These are phyloP conservation scores for Peltaster fructicola DNA, from an alignment of 2,329 filamentous ascomycete genomes.

Conservation along the genomic window DNA sequence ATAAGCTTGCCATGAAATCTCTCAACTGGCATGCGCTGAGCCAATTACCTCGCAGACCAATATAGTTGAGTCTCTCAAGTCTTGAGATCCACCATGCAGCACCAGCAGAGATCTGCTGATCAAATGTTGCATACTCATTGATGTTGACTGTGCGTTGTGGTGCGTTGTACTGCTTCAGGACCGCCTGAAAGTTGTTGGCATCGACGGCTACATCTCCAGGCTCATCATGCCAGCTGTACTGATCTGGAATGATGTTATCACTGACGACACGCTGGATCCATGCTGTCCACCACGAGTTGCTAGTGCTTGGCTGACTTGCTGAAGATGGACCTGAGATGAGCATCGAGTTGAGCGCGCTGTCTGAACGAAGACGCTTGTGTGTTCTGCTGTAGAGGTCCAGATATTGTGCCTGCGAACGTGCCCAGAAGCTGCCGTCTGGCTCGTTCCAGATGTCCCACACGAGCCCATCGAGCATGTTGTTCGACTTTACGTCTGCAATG, in stretches of 20 bases:
- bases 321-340: constrained; percentile 24
- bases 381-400: constrained; percentile 25
- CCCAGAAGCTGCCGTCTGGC: constrained; percentile 28
- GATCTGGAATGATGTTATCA: constrained; percentile 25
- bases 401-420: constrained; percentile 22
- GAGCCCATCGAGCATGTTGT: constrained; percentile 21
- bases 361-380: constrained; percentile 22
- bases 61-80: constrained; percentile 27
- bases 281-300: constrained; percentile 25
- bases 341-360: constrained; percentile 6
- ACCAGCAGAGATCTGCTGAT: constrained; percentile 25
- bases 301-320: constrained; percentile 16
- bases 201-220: too few relatives aligned
- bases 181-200: constrained; percentile 11
- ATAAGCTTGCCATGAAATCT: constrained; percentile 27
- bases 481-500: constrained; percentile 21
- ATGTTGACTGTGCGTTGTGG: constrained; percentile 25
- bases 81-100: constrained; percentile 30
- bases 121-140: constrained; percentile 30
- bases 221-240: constrained; percentile 28
- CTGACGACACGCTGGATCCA: constrained; percentile 20
- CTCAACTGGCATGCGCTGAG: constrained; percentile 23
- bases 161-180: constrained; percentile 16
- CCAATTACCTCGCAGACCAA: constrained; percentile 31
- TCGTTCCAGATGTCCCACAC: constrained; percentile 38